Conservation (phyloP, 352 stramenopile genomes). For the Phytopythium aichiense region DNA sequence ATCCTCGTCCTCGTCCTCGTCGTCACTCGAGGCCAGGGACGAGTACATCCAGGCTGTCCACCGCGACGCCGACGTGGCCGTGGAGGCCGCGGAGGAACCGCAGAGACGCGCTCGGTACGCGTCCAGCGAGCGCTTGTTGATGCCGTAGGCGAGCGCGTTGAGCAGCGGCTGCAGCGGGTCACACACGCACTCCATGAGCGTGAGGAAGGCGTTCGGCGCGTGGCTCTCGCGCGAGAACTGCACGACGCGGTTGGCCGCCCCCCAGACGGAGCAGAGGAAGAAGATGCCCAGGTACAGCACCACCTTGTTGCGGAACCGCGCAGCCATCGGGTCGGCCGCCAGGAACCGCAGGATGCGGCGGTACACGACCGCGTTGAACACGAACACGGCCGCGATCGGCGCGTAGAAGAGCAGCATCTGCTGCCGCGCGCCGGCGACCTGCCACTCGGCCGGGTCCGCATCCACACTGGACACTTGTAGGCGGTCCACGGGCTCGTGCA, state of each 20-base stretch:
- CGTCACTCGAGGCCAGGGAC: slow-evolving; percentile 56
- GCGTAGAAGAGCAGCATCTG: slow-evolving; percentile 69
- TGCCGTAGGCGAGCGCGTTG: slow-evolving; percentile 65
- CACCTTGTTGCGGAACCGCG: slow-evolving; percentile 50
- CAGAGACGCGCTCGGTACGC: slow-evolving; percentile 71
- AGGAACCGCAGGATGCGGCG: slow-evolving; percentile 58
- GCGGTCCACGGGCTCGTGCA: slow-evolving; percentile 20
- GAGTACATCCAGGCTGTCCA: slow-evolving; percentile 42
- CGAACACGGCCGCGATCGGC: slow-evolving; percentile 54
- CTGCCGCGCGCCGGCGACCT: slow-evolving; percentile 40
- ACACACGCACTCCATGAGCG: slow-evolving; percentile 65
- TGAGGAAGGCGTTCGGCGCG: slow-evolving; percentile 46
- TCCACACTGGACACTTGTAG: background rate
- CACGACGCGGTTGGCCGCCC: slow-evolving; percentile 57
- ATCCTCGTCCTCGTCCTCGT: slow-evolving; percentile 35
- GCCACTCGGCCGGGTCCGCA: slow-evolving; percentile 32
- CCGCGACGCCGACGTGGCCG: background rate
- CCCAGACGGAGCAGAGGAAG: slow-evolving; percentile 76
- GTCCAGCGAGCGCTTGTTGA: slow-evolving; percentile 67
- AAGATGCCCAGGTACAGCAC: slow-evolving; percentile 63
- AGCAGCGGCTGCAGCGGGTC: slow-evolving; percentile 68
- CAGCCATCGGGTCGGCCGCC: slow-evolving; percentile 57
- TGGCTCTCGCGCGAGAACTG: slow-evolving; percentile 49
- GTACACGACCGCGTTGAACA: slow-evolving; percentile 67
- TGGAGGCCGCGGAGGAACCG: slow-evolving; percentile 3